Percentiles rank a stretch among this genome's conserved stretches.
phyloP scores from a whole-genome alignment of 2,329 filamentous ascomycete species.

The Neofusicoccum parvum region DNA sequence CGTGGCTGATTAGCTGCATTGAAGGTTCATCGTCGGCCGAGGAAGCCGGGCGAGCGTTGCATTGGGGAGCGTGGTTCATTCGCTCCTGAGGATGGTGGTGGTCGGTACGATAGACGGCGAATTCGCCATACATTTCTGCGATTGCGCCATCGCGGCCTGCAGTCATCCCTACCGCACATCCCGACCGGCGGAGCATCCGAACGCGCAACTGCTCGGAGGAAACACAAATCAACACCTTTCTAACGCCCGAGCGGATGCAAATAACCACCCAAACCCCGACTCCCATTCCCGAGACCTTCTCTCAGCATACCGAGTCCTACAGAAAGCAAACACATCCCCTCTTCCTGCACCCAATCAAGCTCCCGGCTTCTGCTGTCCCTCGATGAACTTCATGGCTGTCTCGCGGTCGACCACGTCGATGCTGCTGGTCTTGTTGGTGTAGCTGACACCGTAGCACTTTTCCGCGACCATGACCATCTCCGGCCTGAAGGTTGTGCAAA shows the following conservation, averaged over 20 bases:
- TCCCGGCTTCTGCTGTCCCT: constrained; percentile 67
- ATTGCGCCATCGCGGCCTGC: constrained; percentile 5
- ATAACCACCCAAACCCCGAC: not conserved
- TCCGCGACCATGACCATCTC: constrained; percentile 95
- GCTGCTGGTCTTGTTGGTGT: constrained; percentile 86
- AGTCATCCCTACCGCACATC: not conserved
- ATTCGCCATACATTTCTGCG: constrained; percentile 7
- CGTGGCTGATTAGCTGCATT: not conserved
- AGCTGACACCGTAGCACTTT: constrained; percentile 96
- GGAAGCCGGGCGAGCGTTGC: not conserved
- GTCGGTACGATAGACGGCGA: not conserved
- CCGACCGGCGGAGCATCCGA: not conserved
- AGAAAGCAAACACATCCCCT: not conserved
- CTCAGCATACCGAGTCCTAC: not conserved
- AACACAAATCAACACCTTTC: not conserved
- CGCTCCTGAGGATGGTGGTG: not conserved
- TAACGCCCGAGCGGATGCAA: constrained; percentile 16
- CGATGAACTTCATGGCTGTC: constrained; percentile 90
- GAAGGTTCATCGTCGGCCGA: not conserved
- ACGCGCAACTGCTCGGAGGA: not conserved
- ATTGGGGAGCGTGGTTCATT: not conserved
- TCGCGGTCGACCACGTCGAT: constrained; percentile 89
- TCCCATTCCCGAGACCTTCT: not conserved
- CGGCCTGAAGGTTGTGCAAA: constrained; percentile 97
- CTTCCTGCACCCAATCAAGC: not conserved